Evolutionary conservation across 176 grass and related monocot genomes (phyloP), one percentile per base, ranked within the genome.

Genomic region (Otatea glauca): DNA sequence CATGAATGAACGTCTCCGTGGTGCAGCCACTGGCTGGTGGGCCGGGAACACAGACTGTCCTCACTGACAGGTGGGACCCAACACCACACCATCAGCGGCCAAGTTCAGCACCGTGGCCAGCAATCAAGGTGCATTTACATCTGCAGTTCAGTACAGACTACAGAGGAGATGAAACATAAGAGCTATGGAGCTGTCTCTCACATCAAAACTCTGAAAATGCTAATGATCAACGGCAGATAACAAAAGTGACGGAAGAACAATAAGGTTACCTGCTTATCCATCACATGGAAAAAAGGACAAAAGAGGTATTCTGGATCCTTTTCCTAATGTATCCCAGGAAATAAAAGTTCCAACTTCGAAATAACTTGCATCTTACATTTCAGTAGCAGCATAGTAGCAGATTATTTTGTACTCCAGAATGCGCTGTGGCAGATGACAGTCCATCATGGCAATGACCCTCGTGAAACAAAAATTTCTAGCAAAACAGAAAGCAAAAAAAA

Each of bases 361-460:
- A 48, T 39, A 77, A 63, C 62, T 87, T 90, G 49, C 64, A 88
- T 27, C 27, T 82, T 63, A 83, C 73, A 86, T 59, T 87, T 60
- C 23, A 87, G 84, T 75, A 85, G 48, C 75, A 79, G 63, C 60
- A 68, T 21, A 67, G 76, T 73, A 68, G 49, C 70, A 90, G 67
- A 90, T 90, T 90, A 90, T 90, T 90, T 83, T 51, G 79, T 65
- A 78, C 67, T 73, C 14, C 58, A 61, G 83, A 86, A 50, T 83
- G 32, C 74, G 79, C 75, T 87, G 72, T 49, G 12, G 50, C 69
- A 74, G 42, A 65, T 43, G 65, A 62, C 39, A 68, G 74, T 81
- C 7, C 0, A 69, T 47, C 84, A 83, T 49, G 63, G 59, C 59
- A 38, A 78, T 51, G 45, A 82, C 54, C 58, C 60, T 61, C 42